Conservation (phyloP, 2,329 filamentous ascomycete genomes). For the Colletotrichum sp. region DNA sequence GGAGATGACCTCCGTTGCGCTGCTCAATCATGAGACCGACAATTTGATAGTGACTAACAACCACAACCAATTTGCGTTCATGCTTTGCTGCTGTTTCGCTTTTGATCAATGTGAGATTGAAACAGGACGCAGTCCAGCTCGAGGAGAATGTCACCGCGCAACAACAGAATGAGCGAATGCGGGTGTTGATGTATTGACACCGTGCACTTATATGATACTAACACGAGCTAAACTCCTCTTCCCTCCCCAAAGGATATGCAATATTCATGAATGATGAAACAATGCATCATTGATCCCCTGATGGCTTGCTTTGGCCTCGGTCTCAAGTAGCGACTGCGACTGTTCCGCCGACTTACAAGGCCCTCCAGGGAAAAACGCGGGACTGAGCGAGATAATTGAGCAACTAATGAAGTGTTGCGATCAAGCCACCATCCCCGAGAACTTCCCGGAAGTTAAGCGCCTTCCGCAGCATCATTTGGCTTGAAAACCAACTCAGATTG, state of each 20-base stretch:
- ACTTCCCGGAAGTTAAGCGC: not conserved
- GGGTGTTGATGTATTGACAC: rapidly evolving
- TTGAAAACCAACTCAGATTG: not conserved
- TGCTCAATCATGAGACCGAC: not conserved
- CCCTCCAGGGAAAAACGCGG: not conserved
- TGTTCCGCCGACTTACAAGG: not conserved
- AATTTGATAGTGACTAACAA: not conserved
- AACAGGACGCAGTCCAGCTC: not conserved
- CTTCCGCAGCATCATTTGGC: not conserved
- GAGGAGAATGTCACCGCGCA: not conserved
- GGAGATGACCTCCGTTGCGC: not conserved
- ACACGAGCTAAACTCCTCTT: rapidly evolving
- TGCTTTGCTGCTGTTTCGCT: not conserved
- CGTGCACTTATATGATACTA: rapidly evolving
- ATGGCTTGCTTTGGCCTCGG: not conserved
- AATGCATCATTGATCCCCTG: not conserved
- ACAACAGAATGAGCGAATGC: not conserved
- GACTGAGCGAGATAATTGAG: not conserved
- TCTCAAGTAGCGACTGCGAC: not conserved
- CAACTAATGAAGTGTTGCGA: not conserved
- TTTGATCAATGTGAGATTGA: not conserved
- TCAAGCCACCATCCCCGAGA: not conserved
- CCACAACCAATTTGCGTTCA: rapidly evolving
- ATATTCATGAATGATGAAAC: not conserved
- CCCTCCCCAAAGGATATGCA: not conserved